Percentiles rank a stretch among this genome's conserved stretches.
These are phyloP conservation scores for Mycena citricolor DNA, from an alignment of 1,284 basidiomycete genomes.

Conservation along the genomic window DNA sequence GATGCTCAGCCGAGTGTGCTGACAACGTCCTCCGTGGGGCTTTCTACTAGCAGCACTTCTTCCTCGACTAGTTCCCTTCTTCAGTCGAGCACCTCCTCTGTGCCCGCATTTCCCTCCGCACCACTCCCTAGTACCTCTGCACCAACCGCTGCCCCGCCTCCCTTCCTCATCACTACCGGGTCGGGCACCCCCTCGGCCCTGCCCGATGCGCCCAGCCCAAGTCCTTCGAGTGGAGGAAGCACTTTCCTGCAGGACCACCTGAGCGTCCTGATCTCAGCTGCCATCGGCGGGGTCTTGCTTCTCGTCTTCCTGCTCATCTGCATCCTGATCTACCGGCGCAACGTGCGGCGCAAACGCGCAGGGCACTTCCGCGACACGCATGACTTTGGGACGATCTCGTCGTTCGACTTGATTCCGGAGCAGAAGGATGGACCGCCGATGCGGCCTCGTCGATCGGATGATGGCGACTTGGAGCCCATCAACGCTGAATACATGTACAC, in stretches of 20 bases:
- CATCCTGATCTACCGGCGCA: conserved; percentile 2
- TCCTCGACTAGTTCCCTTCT: too few species aligned
- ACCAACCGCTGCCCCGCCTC: not conserved
- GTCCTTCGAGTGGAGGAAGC: not conserved
- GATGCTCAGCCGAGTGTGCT: not conserved
- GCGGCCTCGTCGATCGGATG: not conserved
- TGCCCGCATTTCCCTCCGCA: not conserved
- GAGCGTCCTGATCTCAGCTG: conserved; percentile 7
- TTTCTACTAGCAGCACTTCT: too few species aligned
- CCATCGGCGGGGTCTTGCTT: conserved; percentile 6
- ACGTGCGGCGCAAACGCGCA: not conserved
- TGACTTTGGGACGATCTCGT: conserved; percentile 19
- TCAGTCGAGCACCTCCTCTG: too few species aligned
- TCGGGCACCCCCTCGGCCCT: not conserved
- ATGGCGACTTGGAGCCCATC: too few species aligned
- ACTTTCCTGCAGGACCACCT: not conserved
- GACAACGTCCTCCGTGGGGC: not conserved
- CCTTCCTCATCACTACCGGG: not conserved
- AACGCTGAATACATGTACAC: too few species aligned
- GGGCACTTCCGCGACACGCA: not conserved
- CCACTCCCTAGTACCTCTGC: not conserved
- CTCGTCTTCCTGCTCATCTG: conserved; percentile 8
- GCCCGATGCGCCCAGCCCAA: not conserved
- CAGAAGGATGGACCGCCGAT: not conserved
- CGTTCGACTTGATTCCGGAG: conserved; percentile 14